Evolutionary conservation across 2,329 filamentous ascomycete genomes (phyloP).

Genomic region (Hypoxylon sp.): DNA sequence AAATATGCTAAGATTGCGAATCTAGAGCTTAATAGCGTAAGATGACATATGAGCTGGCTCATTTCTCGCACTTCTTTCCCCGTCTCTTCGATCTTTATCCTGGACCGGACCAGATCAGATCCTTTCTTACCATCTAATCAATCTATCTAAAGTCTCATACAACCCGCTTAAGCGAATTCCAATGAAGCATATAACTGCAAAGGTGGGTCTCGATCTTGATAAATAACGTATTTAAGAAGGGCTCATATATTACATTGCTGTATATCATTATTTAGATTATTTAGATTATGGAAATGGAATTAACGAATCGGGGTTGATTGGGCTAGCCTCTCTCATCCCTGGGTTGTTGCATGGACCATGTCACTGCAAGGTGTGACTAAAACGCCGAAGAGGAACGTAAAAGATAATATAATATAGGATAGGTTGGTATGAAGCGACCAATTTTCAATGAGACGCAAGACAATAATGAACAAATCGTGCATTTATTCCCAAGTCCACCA

Average conservation of each 20-base stretch:
- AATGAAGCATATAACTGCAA: constrained; percentile 23
- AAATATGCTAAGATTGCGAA: constrained; percentile 38
- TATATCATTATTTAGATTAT: constrained; percentile 23
- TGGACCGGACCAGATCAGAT: constrained; percentile 2
- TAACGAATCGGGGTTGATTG: constrained; percentile 41
- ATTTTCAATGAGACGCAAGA: constrained; percentile 18
- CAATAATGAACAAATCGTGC: constrained; percentile 39
- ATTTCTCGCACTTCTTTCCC: constrained; percentile 20
- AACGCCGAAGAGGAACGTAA: constrained; percentile 16
- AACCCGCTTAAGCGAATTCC: constrained; percentile 23
- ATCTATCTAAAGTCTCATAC: constrained; percentile 35
- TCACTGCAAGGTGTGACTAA: constrained; percentile 15
- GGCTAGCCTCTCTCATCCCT: constrained; percentile 24
- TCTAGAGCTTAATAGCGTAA: constrained; percentile 24
- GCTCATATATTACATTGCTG: constrained; percentile 22
- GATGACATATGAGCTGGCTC: constrained; percentile 29
- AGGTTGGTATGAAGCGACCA: constrained; percentile 24
- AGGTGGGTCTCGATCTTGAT: constrained; percentile 39
- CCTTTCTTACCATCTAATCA: constrained; percentile 15
- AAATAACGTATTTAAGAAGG: constrained; percentile 35
- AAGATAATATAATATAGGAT: constrained; percentile 7
- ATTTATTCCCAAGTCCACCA: constrained; percentile 2
- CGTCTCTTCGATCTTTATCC: constrained; percentile 4
- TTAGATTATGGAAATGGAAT: constrained; percentile 35
- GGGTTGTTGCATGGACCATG: constrained; percentile 27